Percentiles rank a stretch among this genome's conserved stretches.
phyloP scores from a whole-genome alignment of 306 rosid genomes.

The Fragaria vesca region DNA sequence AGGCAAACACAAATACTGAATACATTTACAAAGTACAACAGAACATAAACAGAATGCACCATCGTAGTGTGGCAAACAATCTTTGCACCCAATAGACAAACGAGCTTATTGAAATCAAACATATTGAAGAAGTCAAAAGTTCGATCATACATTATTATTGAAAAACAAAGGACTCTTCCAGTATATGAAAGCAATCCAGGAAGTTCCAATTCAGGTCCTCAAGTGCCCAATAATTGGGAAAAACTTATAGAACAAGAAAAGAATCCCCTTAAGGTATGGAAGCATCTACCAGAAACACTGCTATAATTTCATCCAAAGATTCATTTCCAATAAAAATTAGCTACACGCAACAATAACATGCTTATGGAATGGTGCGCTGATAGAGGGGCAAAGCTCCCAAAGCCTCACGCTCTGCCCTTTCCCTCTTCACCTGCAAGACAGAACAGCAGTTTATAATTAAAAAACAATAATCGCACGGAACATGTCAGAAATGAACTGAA shows the following conservation, averaged over 20 bases:
- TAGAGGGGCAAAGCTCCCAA: constrained; percentile 93
- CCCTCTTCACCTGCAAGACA: constrained; percentile 78
- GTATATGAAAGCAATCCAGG: constrained; percentile 9
- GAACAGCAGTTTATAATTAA: not conserved
- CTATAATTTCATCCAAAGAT: constrained; percentile 33
- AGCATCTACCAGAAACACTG: constrained; percentile 34
- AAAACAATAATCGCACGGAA: not conserved
- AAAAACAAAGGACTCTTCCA: constrained; percentile 5
- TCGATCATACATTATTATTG: constrained; percentile 20
- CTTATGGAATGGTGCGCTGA: constrained; percentile 84
- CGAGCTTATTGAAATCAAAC: constrained; percentile 11
- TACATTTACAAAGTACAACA: not conserved
- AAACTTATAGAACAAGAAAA: constrained; percentile 23
- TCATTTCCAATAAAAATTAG: constrained; percentile 36
- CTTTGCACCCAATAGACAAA: not conserved
- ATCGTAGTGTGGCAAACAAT: not conserved
- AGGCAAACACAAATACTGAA: not conserved
- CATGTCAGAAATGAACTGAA: not conserved
- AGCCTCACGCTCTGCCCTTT: constrained; percentile 80
- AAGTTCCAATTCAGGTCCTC: constrained; percentile 5
- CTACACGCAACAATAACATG: constrained; percentile 27
- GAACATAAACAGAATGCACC: not conserved
- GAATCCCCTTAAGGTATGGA: constrained; percentile 33
- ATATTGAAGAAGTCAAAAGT: not conserved
- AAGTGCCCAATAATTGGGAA: constrained; percentile 24